phyloP scores from a whole-genome alignment of 805 yeast species.

The Kodamaea kaohsiungensis region DNA sequence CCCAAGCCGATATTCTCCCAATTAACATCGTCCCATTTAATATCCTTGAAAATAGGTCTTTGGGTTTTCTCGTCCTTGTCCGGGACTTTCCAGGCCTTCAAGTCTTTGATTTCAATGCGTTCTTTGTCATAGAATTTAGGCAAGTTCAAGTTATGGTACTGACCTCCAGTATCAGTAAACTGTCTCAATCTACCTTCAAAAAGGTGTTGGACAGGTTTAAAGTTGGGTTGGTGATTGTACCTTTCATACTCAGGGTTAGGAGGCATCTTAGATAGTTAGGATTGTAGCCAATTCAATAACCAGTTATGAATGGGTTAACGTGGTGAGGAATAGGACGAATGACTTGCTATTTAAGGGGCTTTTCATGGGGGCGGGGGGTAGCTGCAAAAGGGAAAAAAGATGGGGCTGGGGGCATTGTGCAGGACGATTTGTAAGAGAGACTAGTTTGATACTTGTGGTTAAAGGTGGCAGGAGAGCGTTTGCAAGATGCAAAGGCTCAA shows the following conservation, averaged over 20 bases:
- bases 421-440: background rate
- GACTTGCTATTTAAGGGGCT: slow-evolving; percentile 8
- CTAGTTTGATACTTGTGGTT: background rate
- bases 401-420: slow-evolving; percentile 9
- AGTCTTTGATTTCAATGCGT: slow-evolving; percentile 49
- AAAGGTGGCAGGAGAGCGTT: background rate
- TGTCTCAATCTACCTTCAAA: slow-evolving; percentile 74
- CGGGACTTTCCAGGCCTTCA: slow-evolving; percentile 74
- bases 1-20: slow-evolving; percentile 66
- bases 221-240: slow-evolving; percentile 52
- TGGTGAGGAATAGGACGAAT: background rate
- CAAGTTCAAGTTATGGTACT: slow-evolving; percentile 66
- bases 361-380: background rate
- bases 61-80: slow-evolving; percentile 43
- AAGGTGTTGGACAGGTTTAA: slow-evolving; percentile 74
- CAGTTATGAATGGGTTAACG: slow-evolving; percentile 1
- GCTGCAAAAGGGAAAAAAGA: background rate
- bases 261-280: background rate
- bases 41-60: slow-evolving; percentile 63
- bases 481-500: background rate
- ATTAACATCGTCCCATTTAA: slow-evolving; percentile 47
- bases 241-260: slow-evolving; percentile 6
- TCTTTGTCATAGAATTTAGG: slow-evolving; percentile 77
- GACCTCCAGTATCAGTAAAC: slow-evolving; percentile 73
- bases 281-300: background rate